A percentile compares a stretch with the other conserved stretches of the same genome.
Evolutionary conservation across 129 eudicot species (phyloP).

Genomic region (Pulicaria dysenterica): DNA sequence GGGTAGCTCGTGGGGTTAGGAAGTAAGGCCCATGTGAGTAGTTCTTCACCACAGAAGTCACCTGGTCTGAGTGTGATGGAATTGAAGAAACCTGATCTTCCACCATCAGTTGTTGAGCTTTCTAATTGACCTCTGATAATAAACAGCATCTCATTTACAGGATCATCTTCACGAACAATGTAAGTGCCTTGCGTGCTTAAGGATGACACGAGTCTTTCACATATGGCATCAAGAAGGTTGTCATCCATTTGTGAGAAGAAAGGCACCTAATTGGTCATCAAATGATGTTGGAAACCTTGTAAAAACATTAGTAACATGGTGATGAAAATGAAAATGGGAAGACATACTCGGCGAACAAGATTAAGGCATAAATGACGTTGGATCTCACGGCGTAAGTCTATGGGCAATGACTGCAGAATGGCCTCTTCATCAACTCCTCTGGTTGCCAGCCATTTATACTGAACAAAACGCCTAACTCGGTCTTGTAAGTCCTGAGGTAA

Average conservation of each 20-base stretch:
- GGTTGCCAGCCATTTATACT: slow-evolving; percentile 89
- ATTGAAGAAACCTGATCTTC: slow-evolving; percentile 85
- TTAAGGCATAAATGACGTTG: slow-evolving; percentile 91
- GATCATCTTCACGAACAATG: slow-evolving; percentile 84
- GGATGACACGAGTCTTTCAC: slow-evolving; percentile 78
- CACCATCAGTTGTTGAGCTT: slow-evolving; percentile 93
- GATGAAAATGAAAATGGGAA: neutral
- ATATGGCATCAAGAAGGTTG: slow-evolving; percentile 84
- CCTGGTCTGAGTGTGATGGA: slow-evolving; percentile 93
- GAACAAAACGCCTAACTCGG: slow-evolving; percentile 76
- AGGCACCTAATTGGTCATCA: slow-evolving; percentile 51
- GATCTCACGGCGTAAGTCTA: slow-evolving; percentile 86
- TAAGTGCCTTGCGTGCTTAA: slow-evolving; percentile 75
- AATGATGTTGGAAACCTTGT: neutral
- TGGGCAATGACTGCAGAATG: slow-evolving; percentile 71
- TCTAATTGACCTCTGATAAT: slow-evolving; percentile 86
- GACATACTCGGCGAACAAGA: slow-evolving; percentile 91
- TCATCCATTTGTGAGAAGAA: slow-evolving; percentile 95
- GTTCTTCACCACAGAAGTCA: slow-evolving; percentile 90
- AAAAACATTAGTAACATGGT: neutral
- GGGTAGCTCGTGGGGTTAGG: slow-evolving; percentile 76
- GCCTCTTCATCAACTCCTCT: slow-evolving; percentile 90
- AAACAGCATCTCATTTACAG: slow-evolving; percentile 80
- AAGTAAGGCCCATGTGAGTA: slow-evolving; percentile 88
- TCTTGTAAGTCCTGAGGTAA: slow-evolving; percentile 72